Evolutionary conservation across 2,329 filamentous ascomycete genomes (phyloP).

Genomic region (Myriosclerotinia scirpicola): DNA sequence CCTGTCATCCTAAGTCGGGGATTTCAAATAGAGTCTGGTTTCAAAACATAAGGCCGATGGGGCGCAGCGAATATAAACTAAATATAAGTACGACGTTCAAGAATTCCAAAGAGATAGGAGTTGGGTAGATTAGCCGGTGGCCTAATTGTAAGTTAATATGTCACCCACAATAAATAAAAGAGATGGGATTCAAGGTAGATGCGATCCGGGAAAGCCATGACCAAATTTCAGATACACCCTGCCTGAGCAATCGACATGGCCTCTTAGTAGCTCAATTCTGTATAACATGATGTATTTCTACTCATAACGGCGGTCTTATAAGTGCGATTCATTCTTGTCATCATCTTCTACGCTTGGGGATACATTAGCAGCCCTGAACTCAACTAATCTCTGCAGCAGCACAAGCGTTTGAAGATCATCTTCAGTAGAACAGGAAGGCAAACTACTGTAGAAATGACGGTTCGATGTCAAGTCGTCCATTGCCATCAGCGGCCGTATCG

Average conservation of each 20-base stretch:
- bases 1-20: neutral
- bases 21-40: neutral
- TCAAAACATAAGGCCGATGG: neutral
- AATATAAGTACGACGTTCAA: neutral
- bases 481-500: too few relatives aligned
- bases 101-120: neutral
- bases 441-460: neutral
- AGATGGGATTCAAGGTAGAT: neutral
- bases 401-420: neutral
- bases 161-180: neutral
- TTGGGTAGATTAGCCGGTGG: too few relatives aligned
- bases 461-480: neutral
- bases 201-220: neutral
- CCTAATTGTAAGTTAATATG: neutral
- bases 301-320: neutral
- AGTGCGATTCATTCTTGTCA: neutral
- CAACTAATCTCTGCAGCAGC: neutral
- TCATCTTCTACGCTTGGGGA: neutral
- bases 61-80: neutral
- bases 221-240: neutral
- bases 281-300: neutral
- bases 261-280: neutral
- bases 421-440: neutral
- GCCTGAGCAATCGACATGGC: neutral
- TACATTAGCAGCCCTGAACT: neutral